phyloP scores from a whole-genome alignment of 768 basidiomycete genomes.

The Termitomyces titanicus region DNA sequence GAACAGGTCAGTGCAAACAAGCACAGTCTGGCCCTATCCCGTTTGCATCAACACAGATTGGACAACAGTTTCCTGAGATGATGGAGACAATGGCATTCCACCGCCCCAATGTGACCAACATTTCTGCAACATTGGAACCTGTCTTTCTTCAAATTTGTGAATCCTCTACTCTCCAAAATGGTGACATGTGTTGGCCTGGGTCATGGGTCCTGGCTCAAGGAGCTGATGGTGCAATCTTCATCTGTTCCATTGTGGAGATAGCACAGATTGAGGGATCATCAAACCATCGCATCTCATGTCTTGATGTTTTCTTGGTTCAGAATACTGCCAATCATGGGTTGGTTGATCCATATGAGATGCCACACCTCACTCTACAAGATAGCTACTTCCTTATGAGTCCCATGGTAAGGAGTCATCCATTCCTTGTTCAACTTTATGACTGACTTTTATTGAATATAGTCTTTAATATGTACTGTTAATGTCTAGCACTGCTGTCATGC shows the following conservation, averaged over 20 bases:
- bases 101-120: background rate
- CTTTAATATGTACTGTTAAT: background rate
- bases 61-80: background rate
- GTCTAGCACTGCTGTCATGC: conserved; percentile 2
- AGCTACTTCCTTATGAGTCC: background rate
- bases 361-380: background rate
- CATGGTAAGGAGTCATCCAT: background rate
- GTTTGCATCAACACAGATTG: background rate
- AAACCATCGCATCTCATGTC: background rate
- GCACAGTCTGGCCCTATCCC: too few species aligned
- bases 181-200: background rate
- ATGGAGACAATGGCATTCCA: background rate
- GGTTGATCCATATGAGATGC: conserved; percentile 2
- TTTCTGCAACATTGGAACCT: background rate
- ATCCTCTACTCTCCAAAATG: conserved; percentile 1
- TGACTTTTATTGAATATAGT: background rate
- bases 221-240: background rate
- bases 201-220: background rate
- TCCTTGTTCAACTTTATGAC: background rate
- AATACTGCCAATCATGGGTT: background rate
- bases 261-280: background rate
- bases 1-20: too few species aligned
- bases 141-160: background rate
- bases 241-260: background rate
- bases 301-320: background rate